Percentiles rank a stretch among this genome's conserved stretches.
phyloP scores from a whole-genome alignment of 2,329 filamentous ascomycete genomes.

The Cordyceps militaris region DNA sequence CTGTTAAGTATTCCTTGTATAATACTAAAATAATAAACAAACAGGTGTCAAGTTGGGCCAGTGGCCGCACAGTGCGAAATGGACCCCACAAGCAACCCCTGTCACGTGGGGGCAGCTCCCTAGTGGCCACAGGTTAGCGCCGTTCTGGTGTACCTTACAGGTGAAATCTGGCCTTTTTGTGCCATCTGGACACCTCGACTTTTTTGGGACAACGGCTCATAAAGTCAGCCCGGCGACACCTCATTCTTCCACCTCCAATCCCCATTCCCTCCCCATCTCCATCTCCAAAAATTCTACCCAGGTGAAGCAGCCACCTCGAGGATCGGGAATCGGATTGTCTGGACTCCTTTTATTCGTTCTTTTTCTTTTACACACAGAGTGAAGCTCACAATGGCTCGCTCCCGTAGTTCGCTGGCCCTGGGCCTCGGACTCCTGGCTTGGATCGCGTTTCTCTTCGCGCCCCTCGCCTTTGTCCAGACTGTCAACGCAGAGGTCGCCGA shows the following conservation, averaged over 20 bases:
- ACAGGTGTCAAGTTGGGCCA: neutral
- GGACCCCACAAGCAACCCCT: constrained; percentile 20
- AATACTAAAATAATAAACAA: neutral
- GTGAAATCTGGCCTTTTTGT: constrained; percentile 46
- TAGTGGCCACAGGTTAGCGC: constrained; percentile 14
- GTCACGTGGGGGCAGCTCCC: constrained; percentile 25
- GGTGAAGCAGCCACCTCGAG: constrained; percentile 26
- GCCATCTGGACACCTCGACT: constrained; percentile 39
- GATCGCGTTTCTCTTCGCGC: constrained; percentile 81
- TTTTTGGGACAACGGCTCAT: constrained; percentile 29
- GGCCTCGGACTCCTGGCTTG: constrained; percentile 87
- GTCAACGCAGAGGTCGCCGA: constrained; percentile 58
- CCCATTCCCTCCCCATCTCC: constrained; percentile 21
- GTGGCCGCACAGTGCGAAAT: constrained; percentile 2
- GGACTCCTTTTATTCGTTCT: constrained; percentile 17
- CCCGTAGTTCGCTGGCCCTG: constrained; percentile 64
- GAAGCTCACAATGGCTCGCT: constrained; percentile 41
- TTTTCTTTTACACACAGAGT: constrained; percentile 16
- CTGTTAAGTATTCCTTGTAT: neutral
- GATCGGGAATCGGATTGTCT: constrained; percentile 20
- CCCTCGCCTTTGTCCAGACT: constrained; percentile 75
- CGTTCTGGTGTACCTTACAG: constrained; percentile 12
- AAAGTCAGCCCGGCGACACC: constrained; percentile 23
- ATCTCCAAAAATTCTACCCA: constrained; percentile 20
- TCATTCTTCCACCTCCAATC: constrained; percentile 23